Evolutionary conservation across 2,329 filamentous ascomycete species (phyloP).

Genomic region (Diatrype stigma): DNA sequence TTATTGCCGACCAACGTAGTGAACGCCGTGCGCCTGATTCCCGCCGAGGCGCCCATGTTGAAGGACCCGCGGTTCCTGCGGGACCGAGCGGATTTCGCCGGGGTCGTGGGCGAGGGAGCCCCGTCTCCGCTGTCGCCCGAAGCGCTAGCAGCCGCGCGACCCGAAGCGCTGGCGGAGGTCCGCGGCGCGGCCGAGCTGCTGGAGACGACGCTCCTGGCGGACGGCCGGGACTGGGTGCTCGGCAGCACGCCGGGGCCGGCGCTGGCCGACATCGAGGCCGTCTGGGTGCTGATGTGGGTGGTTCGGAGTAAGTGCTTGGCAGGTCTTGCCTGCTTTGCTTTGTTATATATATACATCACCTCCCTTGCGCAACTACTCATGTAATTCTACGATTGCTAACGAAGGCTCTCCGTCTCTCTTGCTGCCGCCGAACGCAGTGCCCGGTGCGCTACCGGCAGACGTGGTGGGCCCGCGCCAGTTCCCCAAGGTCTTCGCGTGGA

Average conservation of each 20-base stretch:
- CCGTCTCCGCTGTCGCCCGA: conserved; percentile 20
- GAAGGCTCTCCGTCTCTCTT: not conserved
- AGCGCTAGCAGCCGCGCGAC: conserved; percentile 29
- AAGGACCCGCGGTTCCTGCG: conserved; percentile 55
- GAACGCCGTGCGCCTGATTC: conserved; percentile 51
- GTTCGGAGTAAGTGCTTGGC: not conserved
- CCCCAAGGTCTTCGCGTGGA: conserved; percentile 61
- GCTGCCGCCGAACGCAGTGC: conserved; percentile 30
- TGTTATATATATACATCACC: no score
- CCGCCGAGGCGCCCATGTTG: conserved; percentile 48
- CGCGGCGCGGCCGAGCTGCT: conserved; percentile 51
- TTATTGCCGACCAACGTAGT: conserved; percentile 1
- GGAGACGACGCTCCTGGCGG: conserved; percentile 58
- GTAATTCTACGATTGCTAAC: no score
- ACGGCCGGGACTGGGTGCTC: conserved; percentile 64
- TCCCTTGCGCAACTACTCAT: no score
- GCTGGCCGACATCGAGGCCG: conserved; percentile 64
- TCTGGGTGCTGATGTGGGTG: conserved; percentile 65
- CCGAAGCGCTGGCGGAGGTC: conserved; percentile 54
- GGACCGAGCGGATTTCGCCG: conserved; percentile 46
- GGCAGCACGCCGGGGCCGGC: conserved; percentile 42
- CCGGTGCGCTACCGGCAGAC: conserved; percentile 49
- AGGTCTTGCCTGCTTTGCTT: not conserved
- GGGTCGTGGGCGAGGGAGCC: conserved; percentile 9
- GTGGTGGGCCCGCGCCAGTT: conserved; percentile 48